Percentiles rank a stretch among this genome's conserved stretches.
phyloP scores from a whole-genome alignment of 192 early-diverging fungal species.

The Coemansia sp. region DNA sequence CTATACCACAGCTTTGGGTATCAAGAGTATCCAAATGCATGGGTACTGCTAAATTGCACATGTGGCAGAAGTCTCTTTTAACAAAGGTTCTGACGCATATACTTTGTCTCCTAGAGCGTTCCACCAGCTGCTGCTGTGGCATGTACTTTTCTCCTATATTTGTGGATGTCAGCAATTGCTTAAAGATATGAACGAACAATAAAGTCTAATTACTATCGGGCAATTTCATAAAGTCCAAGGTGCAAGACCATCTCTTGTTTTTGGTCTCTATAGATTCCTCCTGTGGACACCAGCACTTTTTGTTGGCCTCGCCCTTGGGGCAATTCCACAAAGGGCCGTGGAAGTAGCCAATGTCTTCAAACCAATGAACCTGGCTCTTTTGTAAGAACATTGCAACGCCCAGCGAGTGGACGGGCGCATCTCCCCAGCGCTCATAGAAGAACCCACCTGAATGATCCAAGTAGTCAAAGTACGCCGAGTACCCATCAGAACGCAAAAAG shows the following conservation, averaged over 20 bases:
- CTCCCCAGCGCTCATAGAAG: slow-evolving; percentile 78
- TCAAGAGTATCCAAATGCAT: neutral
- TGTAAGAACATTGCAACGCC: slow-evolving; percentile 60
- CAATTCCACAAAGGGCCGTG: slow-evolving; percentile 49
- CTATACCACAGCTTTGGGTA: neutral
- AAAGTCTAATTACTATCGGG: neutral
- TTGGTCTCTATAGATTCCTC: slow-evolving; percentile 43
- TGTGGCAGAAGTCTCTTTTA: too few species aligned
- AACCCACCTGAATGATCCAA: slow-evolving; percentile 81
- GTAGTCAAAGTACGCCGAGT: slow-evolving; percentile 64
- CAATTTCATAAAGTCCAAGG: slow-evolving; percentile 39
- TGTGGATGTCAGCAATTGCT: too few species aligned
- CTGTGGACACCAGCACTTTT: slow-evolving; percentile 47
- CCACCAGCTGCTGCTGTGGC: too few species aligned
- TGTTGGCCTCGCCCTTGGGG: slow-evolving; percentile 24
- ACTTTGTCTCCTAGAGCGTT: too few species aligned
- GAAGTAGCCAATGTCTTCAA: slow-evolving; percentile 70
- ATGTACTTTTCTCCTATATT: too few species aligned
- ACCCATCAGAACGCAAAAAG: slow-evolving; percentile 59
- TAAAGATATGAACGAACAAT: neutral
- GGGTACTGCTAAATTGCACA: neutral
- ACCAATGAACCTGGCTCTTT: slow-evolving; percentile 63
- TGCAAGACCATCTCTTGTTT: slow-evolving; percentile 46
- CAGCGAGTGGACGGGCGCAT: slow-evolving; percentile 67
- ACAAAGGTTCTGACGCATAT: too few species aligned